Conservation (phyloP, 164 flowering plant species). For the Litsea cubeba region DNA sequence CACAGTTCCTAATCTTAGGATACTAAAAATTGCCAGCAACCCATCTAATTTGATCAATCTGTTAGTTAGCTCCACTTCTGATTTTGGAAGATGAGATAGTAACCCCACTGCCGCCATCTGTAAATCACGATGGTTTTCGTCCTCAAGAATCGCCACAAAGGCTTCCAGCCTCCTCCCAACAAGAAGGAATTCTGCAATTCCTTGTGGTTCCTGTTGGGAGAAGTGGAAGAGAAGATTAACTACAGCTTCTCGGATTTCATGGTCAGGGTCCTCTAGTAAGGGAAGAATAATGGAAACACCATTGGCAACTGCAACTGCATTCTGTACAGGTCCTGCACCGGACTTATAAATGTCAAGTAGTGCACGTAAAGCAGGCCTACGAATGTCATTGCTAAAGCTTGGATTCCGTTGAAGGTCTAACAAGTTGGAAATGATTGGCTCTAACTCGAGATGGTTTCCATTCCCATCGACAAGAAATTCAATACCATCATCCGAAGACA, state of each 20-base stretch:
- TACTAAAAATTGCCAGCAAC: slow-evolving; percentile 37
- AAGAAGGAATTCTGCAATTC: slow-evolving; percentile 56
- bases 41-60: slow-evolving; percentile 46
- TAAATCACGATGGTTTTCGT: slow-evolving; percentile 29
- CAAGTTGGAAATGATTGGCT: slow-evolving; percentile 31
- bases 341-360: slow-evolving; percentile 51
- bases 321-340: slow-evolving; percentile 40
- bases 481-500: slow-evolving; percentile 49
- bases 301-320: slow-evolving; percentile 38
- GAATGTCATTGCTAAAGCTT: slow-evolving; percentile 22
- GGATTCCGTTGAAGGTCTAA: slow-evolving; percentile 40
- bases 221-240: slow-evolving; percentile 50
- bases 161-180: slow-evolving; percentile 46
- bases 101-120: slow-evolving; percentile 66
- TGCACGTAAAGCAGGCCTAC: slow-evolving; percentile 44
- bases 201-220: slow-evolving; percentile 51
- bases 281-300: slow-evolving; percentile 54
- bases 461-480: slow-evolving; percentile 46
- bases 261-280: slow-evolving; percentile 51
- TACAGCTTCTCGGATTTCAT: slow-evolving; percentile 47
- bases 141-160: slow-evolving; percentile 53
- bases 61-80: slow-evolving; percentile 42
- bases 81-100: slow-evolving; percentile 64
- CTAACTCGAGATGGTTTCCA: slow-evolving; percentile 41
- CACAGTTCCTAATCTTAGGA: slow-evolving; percentile 38